Base-by-base conservation (phyloP, 371 early-diverging fungal species). In the Umbelopsis sp. region DNA sequence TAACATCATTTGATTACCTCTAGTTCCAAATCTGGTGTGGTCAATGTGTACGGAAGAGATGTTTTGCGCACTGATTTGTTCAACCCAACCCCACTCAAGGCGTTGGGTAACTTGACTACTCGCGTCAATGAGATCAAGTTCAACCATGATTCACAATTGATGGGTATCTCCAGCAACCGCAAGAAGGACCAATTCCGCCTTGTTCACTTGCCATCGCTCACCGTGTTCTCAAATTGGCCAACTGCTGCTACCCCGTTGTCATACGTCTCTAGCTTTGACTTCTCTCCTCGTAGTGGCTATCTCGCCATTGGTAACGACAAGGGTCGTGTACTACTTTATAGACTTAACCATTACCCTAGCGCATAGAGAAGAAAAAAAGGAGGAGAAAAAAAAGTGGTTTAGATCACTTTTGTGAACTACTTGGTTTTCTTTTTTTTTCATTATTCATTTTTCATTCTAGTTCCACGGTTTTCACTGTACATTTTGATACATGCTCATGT, bases 181-280 rank as follows among this genome's bases (percentile, higher is more conserved):
- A 91, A 90, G 69, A 86, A 89, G 72, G 93, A 96, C 70, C 87
- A 92, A 63, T 75, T 97, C 66, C 81, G 88, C 70, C 70, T 98
- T 25, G 76, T 93, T 5, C 96, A 98, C 77, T 72, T 92, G 44
- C 91, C 94, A 14, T 86, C 94, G 0, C 80, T 86, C 52, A 83
- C 87, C 16, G 94, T 97, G 48, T 96, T 92, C 77, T 68, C 83
- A 67, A 97, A 97, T 81, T 98, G 97, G 97, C 97, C 97, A 4
- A 94, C 93, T 10, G 72, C 74, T 11, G 77, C 79, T 29, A 95
- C 96, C 6, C 95, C 95, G 14, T 80, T 96, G 38, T 86, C 91
- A 38, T 86, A 92, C 72, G 93, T 96, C 44, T 81, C 87, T 48
- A 74, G 81, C 57, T 74, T 92, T 29, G 89, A 86, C 52, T 97